Conservation (phyloP, 495 filamentous ascomycete genomes). For the Aspergillus biplanus region DNA sequence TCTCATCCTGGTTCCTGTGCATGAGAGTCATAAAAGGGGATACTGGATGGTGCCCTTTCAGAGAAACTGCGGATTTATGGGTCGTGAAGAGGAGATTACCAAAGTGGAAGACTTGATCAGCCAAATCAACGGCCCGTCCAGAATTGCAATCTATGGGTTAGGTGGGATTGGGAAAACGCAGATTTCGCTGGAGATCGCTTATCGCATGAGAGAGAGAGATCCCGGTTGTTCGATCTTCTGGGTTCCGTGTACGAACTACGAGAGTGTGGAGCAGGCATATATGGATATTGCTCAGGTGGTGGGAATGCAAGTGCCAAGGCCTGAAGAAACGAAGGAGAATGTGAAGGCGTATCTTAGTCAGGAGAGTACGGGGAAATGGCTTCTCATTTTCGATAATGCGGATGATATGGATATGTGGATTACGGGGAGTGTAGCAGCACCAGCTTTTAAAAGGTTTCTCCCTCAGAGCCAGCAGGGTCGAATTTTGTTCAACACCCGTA, state of each 20-base stretch:
- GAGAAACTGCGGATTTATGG: constrained; percentile 1
- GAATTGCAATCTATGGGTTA: constrained; percentile 44
- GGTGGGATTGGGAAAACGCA: constrained; percentile 58
- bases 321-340: constrained; percentile 29
- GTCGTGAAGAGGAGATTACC: constrained; percentile 10
- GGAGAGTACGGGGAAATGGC: constrained; percentile 32
- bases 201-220: constrained; percentile 40
- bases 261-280: constrained; percentile 50
- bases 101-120: background rate
- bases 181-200: constrained; percentile 51
- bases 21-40: background rate
- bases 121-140: background rate
- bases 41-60: constrained; percentile 7
- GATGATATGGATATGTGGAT: constrained; percentile 42
- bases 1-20: background rate
- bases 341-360: constrained; percentile 37
- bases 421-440: background rate
- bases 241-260: constrained; percentile 46
- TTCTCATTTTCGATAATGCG: constrained; percentile 47
- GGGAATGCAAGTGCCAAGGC: constrained; percentile 25
- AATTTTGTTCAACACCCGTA: constrained; percentile 46
- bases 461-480: constrained; percentile 32
- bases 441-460: constrained; percentile 26
- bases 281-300: constrained; percentile 37
- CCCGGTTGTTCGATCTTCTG: constrained; percentile 54